Conservation (phyloP, 805 yeast genomes). For the Pichia gijzeniarum region DNA sequence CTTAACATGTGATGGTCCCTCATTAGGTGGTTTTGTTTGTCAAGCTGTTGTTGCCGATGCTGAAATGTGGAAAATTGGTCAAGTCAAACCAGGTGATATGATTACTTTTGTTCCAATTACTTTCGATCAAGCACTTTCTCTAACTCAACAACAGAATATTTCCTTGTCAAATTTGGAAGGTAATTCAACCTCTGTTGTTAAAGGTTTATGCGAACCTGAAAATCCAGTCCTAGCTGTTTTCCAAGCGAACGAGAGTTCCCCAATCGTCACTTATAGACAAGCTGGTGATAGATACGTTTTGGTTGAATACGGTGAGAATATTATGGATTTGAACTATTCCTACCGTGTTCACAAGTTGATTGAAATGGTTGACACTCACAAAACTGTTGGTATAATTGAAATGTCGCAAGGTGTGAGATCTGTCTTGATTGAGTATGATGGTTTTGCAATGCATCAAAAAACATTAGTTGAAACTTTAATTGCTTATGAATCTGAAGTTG, state of each 20-base stretch:
- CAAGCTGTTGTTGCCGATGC: conserved; percentile 93
- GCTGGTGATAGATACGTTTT: conserved; percentile 94
- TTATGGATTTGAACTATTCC: conserved; percentile 75
- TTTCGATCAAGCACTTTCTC: conserved; percentile 57
- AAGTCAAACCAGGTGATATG: conserved; percentile 89
- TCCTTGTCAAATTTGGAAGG: conserved; percentile 43
- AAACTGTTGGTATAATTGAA: conserved; percentile 79
- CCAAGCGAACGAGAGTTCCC: conserved; percentile 44
- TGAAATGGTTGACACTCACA: conserved; percentile 56
- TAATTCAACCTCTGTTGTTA: conserved; percentile 25
- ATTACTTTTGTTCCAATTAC: conserved; percentile 75
- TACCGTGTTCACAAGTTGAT: conserved; percentile 83
- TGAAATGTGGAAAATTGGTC: conserved; percentile 98
- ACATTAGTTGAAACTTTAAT: conserved; percentile 56
- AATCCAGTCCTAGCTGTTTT: conserved; percentile 61
- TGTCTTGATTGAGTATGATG: conserved; percentile 81
- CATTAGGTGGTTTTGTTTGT: conserved; percentile 96
- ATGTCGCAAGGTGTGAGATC: conserved; percentile 98
- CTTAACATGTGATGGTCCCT: conserved; percentile 95
- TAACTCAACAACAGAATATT: conserved; percentile 57
- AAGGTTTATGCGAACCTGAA: conserved; percentile 42
- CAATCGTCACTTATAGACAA: conserved; percentile 81
- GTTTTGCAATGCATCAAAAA: conserved; percentile 51
- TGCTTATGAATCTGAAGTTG: conserved; percentile 70
- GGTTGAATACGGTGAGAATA: conserved; percentile 88